A percentile compares a stretch with the other conserved stretches of the same genome.
Evolutionary conservation across 805 yeast genomes (phyloP).

Genomic region (Lipomyces chichibuensis): DNA sequence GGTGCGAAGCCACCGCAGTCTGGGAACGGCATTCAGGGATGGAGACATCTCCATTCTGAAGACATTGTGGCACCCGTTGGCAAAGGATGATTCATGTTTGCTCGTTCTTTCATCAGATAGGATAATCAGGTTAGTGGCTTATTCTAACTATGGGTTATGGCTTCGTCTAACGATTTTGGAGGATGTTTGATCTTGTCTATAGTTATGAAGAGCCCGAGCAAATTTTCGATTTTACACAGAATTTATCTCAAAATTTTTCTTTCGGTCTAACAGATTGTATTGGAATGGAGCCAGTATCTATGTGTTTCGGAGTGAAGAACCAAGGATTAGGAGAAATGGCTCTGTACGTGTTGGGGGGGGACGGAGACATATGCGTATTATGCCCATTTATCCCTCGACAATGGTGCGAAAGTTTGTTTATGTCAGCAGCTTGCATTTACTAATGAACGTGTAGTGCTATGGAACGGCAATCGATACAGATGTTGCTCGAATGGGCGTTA

Average conservation of each 20-base stretch:
- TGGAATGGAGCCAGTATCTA: constrained; percentile 45
- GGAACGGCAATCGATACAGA: constrained; percentile 41
- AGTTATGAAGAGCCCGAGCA: constrained; percentile 41
- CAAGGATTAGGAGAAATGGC: constrained; percentile 53
- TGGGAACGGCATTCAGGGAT: constrained; percentile 6
- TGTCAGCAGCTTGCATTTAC: neutral
- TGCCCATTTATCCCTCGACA: constrained; percentile 65
- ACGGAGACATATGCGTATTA: constrained; percentile 62
- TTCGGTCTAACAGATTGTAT: constrained; percentile 24
- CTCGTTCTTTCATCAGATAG: constrained; percentile 27
- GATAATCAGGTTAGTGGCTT: constrained; percentile 11
- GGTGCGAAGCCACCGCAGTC: constrained; percentile 8
- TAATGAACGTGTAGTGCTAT: constrained; percentile 12
- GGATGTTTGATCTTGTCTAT: constrained; percentile 45
- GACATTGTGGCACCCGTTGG: constrained; percentile 35
- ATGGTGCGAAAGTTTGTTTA: constrained; percentile 35
- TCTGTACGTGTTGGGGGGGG: constrained; percentile 55
- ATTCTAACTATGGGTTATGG: neutral
- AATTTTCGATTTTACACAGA: constrained; percentile 20
- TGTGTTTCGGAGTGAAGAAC: constrained; percentile 51
- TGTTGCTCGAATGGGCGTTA: constrained; percentile 45
- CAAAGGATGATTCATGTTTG: constrained; percentile 27
- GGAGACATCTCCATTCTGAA: constrained; percentile 16
- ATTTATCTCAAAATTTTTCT: constrained; percentile 10
- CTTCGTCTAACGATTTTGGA: neutral